Evolutionary conservation across 139 green algal genomes (phyloP), one percentile per base, ranked within the genome.

Genomic region (Auxenochlorella pyrenoidosa): DNA sequence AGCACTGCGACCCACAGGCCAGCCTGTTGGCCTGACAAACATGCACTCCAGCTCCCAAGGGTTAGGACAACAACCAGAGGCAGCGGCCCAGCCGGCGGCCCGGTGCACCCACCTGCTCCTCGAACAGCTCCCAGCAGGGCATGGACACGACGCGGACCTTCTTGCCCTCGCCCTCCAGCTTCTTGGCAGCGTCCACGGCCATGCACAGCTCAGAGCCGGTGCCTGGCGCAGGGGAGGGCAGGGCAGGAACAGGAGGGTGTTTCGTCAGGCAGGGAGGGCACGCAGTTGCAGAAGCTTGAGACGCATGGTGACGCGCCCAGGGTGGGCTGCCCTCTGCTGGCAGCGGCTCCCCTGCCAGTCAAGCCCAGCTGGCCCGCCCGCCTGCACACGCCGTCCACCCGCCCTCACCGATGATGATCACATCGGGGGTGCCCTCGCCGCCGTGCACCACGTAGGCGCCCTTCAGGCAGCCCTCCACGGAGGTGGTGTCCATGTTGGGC

Each of bases 91-190:
- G n/a, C n/a, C n/a, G n/a, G n/a, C n/a, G n/a, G n/a, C n/a, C n/a
- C n/a, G n/a, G n/a, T n/a, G n/a, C n/a, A n/a, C 47, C 12, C 13
- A 71, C 72, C 95, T 99, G 97, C 93, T 98, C 94, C 68, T 98
- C 97, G 79, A 98, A 99, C 66, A 99, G 93, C 95, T 99, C 98
- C 95, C 94, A 98, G 94, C 95, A 98, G 47, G 94, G 91, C 91
- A 99, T 96, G 82, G 97, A 99, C 80, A 99, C 98, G 4, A 99
- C 97, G 79, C 96, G 96, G 30, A 86, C 81, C 91, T 97, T 98
- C 91, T 96, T 97, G 93, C 95, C 96, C 88, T 98, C 94, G 68
- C 82, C 93, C 87, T 95, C 93, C 66, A 99, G 89, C 79, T 94
- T 87, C 92, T 97, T 88, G 36, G 93, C 97, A 3, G 96, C 97